Evolutionary conservation across 768 basidiomycete genomes (phyloP).

Genomic region (Fomitopsis serialis): DNA sequence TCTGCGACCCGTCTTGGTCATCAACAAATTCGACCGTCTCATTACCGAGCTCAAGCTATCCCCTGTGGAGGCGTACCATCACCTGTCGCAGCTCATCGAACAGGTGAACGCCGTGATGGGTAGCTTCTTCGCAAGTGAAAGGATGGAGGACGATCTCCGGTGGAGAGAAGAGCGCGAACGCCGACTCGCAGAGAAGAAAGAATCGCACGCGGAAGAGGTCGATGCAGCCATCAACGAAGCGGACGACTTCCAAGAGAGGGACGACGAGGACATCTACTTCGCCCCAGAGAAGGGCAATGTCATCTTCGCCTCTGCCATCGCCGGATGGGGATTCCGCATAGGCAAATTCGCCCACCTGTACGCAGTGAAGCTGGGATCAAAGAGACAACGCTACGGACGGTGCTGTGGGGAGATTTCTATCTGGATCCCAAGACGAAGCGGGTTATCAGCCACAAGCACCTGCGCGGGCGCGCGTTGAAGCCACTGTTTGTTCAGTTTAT

Average conservation of each 20-base stretch:
- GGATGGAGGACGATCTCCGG: slow-evolving; percentile 94
- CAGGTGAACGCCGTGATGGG: slow-evolving; percentile 99
- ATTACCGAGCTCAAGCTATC: slow-evolving; percentile 90
- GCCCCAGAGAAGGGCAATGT: slow-evolving; percentile 95
- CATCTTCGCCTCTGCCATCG: slow-evolving; percentile 91
- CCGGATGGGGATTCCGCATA: slow-evolving; percentile 96
- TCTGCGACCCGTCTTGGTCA: slow-evolving; percentile 85
- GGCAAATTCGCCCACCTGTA: slow-evolving; percentile 93
- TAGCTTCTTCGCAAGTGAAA: slow-evolving; percentile 86
- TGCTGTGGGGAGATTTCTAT: slow-evolving; percentile 97
- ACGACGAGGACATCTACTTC: slow-evolving; percentile 97
- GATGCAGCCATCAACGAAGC: slow-evolving; percentile 41
- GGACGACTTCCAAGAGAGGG: slow-evolving; percentile 85
- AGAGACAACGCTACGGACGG: slow-evolving; percentile 77
- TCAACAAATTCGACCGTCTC: slow-evolving; percentile 95
- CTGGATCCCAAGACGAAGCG: slow-evolving; percentile 94
- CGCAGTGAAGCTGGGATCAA: slow-evolving; percentile 83
- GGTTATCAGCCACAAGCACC: slow-evolving; percentile 86
- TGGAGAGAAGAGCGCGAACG: slow-evolving; percentile 92
- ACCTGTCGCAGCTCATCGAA: slow-evolving; percentile 88
- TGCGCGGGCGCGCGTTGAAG: slow-evolving; percentile 82
- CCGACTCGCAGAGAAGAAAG: slow-evolving; percentile 72
- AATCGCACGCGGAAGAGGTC: slow-evolving; percentile 58
- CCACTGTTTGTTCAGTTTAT: slow-evolving; percentile 97
- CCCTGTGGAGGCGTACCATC: slow-evolving; percentile 90